Evolutionary conservation across 108 stramenopile genomes (phyloP), one percentile per base, ranked within the genome.

Genomic region (Schizochytrium sp.): DNA sequence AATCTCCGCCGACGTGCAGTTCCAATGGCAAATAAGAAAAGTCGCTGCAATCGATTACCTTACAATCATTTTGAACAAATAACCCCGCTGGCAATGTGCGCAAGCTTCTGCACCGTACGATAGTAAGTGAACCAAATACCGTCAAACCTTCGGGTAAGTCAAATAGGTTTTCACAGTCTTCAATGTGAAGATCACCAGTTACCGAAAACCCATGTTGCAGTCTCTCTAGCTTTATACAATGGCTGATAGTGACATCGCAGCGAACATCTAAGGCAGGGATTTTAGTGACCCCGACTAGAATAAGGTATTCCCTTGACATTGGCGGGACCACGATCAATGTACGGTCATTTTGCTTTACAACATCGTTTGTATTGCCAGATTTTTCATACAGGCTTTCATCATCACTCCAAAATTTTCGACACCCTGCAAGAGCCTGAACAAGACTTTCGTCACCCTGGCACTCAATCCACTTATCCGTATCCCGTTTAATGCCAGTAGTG

Each of bases 71-170:
- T 44, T 12, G 5, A 1, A 69, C 64, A 69, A 13, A 69, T 38
- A 44, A 44, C 28, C 64, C 64, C 1, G 64, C 42, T 0, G 42
- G 42, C 42, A 69, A 44, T 2, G 42, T 12, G 42, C 19, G 19
- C 19, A 69, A 69, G 0, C 44, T 69, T 2, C 3, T 44, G 64
- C 64, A 69, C 42, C 64, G 64, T 7, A 15, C 8, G 28, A 69
- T 69, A 1, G 64, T 69, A 8, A 69, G 64, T 44, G 64, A 69
- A 44, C 64, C 64, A 44, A 44, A 69, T 38, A 69, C 64, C 42
- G 64, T 44, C 8, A 69, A 2, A 15, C 44, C 28, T 3, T 38
- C 42, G 42, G 64, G 64, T 7, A 69, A 15, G 42, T 69, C 64
- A 7, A 69, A 38, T 10, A 69, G 64, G 42, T 7, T 44, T 38